phyloP scores from a whole-genome alignment of 768 basidiomycete species.

The Coprinellus micaceus region DNA sequence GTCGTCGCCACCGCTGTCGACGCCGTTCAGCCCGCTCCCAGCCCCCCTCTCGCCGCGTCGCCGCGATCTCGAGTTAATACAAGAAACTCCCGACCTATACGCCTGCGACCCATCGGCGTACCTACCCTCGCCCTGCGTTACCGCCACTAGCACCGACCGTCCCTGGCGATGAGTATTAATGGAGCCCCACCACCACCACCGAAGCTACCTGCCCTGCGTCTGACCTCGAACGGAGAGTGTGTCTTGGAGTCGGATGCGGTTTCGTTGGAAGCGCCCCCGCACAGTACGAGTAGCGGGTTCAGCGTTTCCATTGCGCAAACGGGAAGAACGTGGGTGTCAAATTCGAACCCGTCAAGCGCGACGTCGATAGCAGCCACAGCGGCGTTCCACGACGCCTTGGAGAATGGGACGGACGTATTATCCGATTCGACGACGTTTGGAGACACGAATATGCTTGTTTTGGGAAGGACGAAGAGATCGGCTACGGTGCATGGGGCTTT shows the following conservation, averaged over 20 bases:
- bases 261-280: conserved; percentile 37
- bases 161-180: conserved; percentile 3
- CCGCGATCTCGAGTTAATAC: not conserved
- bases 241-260: conserved; percentile 40
- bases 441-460: too few species aligned
- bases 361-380: not conserved
- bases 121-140: too few species aligned
- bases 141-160: not conserved
- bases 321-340: conserved; percentile 17
- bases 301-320: conserved; percentile 52
- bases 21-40: not conserved
- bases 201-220: conserved; percentile 48
- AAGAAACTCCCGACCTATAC: conserved; percentile 5
- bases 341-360: not conserved
- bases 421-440: too few species aligned
- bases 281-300: conserved; percentile 57
- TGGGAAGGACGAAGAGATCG: too few species aligned
- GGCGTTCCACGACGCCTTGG: not conserved
- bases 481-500: not conserved
- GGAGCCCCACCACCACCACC: conserved; percentile 14
- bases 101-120: too few species aligned
- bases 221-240: conserved; percentile 43
- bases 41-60: conserved; percentile 4
- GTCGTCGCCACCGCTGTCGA: not conserved
- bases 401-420: not conserved